Percentiles rank a stretch among this genome's conserved stretches.
These are phyloP conservation scores for Pontederia paniculata DNA, from an alignment of 176 grass and related monocot genomes.

Conservation along the genomic window DNA sequence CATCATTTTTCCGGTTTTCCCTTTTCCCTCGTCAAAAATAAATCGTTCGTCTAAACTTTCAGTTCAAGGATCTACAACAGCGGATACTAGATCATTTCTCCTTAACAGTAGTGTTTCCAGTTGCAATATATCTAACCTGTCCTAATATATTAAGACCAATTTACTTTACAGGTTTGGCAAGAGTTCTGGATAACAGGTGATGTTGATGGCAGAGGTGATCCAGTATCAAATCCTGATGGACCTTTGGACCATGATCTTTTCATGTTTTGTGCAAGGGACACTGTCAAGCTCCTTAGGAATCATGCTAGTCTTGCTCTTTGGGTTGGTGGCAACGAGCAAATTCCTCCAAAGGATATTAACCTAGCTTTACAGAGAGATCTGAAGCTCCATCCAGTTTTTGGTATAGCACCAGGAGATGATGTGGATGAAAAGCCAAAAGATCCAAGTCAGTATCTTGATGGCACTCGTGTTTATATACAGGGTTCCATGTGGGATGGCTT, in stretches of 20 bases:
- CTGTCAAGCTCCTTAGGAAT: constrained; percentile 84
- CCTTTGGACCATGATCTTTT: constrained; percentile 93
- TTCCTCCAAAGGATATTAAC: constrained; percentile 78
- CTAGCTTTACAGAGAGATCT: constrained; percentile 58
- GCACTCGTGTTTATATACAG: constrained; percentile 75
- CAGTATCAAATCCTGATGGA: constrained; percentile 69
- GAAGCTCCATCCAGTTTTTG: constrained; percentile 65
- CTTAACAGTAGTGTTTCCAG: not conserved
- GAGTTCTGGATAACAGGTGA: constrained; percentile 99
- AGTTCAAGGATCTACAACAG: no score
- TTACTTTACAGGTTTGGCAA: constrained; percentile 70
- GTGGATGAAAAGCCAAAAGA: constrained; percentile 34
- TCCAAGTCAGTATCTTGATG: constrained; percentile 86
- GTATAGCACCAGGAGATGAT: constrained; percentile 15
- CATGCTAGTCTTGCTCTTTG: constrained; percentile 85
- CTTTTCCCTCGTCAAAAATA: no score
- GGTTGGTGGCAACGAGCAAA: constrained; percentile 98
- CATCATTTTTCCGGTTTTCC: no score
- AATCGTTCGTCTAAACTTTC: no score
- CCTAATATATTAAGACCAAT: not conserved
- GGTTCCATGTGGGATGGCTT: constrained; percentile 99
- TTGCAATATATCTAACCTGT: not conserved
- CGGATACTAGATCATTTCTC: not conserved
- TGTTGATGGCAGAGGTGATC: constrained; percentile 67
- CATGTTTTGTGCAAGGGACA: constrained; percentile 88